Base-by-base conservation (phyloP, 495 filamentous ascomycete genomes). In the Trichoderma orchidacearum region DNA sequence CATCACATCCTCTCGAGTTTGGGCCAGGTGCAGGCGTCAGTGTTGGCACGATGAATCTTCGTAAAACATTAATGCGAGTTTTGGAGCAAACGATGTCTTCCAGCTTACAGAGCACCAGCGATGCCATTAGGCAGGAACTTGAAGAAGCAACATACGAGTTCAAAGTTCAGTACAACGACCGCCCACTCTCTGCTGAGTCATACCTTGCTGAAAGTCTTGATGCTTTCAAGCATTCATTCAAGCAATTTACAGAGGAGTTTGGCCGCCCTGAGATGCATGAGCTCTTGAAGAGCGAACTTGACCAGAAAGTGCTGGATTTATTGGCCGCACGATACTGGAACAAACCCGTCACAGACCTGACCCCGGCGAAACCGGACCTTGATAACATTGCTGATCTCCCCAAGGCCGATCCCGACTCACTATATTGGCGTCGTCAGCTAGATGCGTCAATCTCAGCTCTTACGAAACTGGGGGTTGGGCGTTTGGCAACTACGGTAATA, bases 81-180 rank as follows among this genome's bases (percentile, higher is more conserved):
- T 80, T 99, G 21, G 93, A 99, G 66, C 88, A 95, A 61, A 96
- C 90, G 1, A 96, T 99, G 93, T 89, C 90, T 34, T 83, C 86
- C 15, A 95, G 87, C 62, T 78, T 99, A 50, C 83, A 89, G 57
- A 79, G 83, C 55, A 97, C 94, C 11, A 84, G 85, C 58, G 90
- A 95, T 64, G 87, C 89, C 18, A 96, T 99, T 60, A 86, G 84
- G 58, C 89, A 95, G 62, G 93, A 99, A 67, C 81, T 99, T 0
- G 91, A 96, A 66, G 94, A 99, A 69, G 90, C 93, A 5, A 91
- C 89, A 0, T 99, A 99, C 63, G 93, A 99, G 63, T 97, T 96
- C 79, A 99, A 97, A 66, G 94, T 99, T 18, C 94, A 99, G 68
- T 99, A 99, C 71, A 99, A 97, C 64, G 94, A 99, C 65, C 82